Percentiles rank a stretch among this genome's conserved stretches.
These are phyloP conservation scores for Leccinum longicurvipes DNA, from an alignment of 768 basidiomycete genomes.

Conservation along the genomic window DNA sequence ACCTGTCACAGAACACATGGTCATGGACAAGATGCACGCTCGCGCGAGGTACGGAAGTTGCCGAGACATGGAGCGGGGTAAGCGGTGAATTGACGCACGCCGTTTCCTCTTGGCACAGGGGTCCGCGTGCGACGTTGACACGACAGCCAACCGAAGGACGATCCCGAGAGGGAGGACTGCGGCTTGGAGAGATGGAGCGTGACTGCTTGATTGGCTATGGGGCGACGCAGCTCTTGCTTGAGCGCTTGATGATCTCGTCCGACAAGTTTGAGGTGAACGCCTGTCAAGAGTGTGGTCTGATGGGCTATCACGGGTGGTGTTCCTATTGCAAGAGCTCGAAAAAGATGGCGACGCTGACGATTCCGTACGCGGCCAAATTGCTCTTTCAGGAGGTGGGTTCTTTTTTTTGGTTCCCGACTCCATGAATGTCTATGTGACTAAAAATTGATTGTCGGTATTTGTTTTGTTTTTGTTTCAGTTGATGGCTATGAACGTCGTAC, in stretches of 20 bases:
- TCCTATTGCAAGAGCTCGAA: conserved; percentile 98
- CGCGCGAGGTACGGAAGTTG: conserved; percentile 69
- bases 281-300: conserved; percentile 89
- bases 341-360: conserved; percentile 91
- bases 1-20: conserved; percentile 79
- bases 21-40: conserved; percentile 99
- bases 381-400: conserved; percentile 80
- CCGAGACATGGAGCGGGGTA: conserved; percentile 6
- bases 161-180: conserved; percentile 94
- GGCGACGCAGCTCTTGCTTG: conserved; percentile 93
- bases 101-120: conserved; percentile 43
- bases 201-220: conserved; percentile 98
- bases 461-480: conserved; percentile 43
- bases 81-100: conserved; percentile 3
- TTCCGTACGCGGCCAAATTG: conserved; percentile 94
- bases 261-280: conserved; percentile 98
- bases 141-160: conserved; percentile 98
- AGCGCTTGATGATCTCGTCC: conserved; percentile 98
- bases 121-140: conserved; percentile 93
- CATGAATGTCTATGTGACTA: conserved; percentile 1
- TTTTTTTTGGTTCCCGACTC: neutral
- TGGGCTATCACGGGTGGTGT: conserved; percentile 96
- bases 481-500: conserved; percentile 97
- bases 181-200: conserved; percentile 98
- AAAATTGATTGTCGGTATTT: neutral